These are phyloP conservation scores for Ligustrum vulgare DNA, from an alignment of 257 asterid genomes.

Conservation along the genomic window DNA sequence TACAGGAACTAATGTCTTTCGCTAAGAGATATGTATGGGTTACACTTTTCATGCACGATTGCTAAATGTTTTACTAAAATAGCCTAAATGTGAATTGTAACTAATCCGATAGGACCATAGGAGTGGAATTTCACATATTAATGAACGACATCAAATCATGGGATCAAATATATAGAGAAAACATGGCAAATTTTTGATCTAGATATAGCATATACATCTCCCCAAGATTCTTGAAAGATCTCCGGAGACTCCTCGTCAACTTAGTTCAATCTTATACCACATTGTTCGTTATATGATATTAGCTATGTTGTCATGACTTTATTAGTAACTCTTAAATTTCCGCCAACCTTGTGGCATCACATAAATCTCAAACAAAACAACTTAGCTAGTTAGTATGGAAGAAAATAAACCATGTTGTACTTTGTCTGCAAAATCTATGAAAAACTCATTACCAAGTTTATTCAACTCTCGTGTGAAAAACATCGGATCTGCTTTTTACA, in stretches of 20 bases:
- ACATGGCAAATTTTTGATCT: too few species aligned
- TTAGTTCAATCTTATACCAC: neutral
- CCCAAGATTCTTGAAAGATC: neutral
- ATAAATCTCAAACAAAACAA: neutral
- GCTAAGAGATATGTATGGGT: too few species aligned
- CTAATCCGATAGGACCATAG: neutral
- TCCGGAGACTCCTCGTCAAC: neutral
- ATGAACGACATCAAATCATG: too few species aligned
- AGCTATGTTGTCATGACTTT: neutral
- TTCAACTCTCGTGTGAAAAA: neutral
- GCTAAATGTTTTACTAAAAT: neutral
- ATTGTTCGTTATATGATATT: neutral
- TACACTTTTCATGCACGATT: neutral
- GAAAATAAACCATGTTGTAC: neutral
- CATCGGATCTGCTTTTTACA: too few species aligned
- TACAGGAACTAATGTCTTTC: too few species aligned
- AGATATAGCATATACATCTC: neutral
- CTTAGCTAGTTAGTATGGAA: neutral
- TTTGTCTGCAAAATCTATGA: neutral
- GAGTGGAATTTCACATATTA: neutral
- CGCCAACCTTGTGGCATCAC: neutral
- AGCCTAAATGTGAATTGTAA: neutral
- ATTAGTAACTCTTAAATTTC: neutral
- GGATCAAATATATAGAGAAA: too few species aligned
- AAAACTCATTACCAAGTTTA: neutral